phyloP scores from a whole-genome alignment of 768 basidiomycete genomes.

The Trametes sanguinea region DNA sequence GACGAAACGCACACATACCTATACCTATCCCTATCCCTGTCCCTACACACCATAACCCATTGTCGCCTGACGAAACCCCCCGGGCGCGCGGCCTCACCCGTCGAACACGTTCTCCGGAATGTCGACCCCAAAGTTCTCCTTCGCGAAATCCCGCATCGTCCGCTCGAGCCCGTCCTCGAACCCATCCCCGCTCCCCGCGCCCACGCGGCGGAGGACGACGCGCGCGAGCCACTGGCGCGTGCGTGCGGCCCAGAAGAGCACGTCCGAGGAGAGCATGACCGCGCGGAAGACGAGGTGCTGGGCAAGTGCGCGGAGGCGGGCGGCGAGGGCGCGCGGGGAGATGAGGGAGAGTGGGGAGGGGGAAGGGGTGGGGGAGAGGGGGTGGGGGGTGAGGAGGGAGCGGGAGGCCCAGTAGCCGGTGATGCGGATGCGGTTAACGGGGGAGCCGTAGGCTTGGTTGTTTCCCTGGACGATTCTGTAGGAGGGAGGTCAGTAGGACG shows the following conservation, averaged over 20 bases:
- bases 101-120: conserved; percentile 41
- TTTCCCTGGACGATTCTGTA: conserved; percentile 47
- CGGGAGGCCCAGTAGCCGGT: conserved; percentile 81
- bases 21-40: too few species aligned
- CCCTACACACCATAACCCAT: too few species aligned
- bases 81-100: conserved; percentile 15
- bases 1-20: too few species aligned
- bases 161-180: conserved; percentile 86
- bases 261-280: conserved; percentile 69
- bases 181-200: conserved; percentile 39
- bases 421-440: conserved; percentile 89
- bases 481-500: neutral
- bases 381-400: conserved; percentile 51
- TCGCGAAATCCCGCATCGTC: conserved; percentile 74
- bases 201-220: conserved; percentile 37
- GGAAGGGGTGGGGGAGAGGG: conserved; percentile 30
- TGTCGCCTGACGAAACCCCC: too few species aligned
- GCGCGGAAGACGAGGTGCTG: conserved; percentile 62
- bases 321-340: conserved; percentile 29
- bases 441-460: conserved; percentile 82
- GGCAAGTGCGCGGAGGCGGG: conserved; percentile 54
- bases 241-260: conserved; percentile 67
- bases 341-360: too few species aligned
- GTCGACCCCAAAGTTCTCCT: conserved; percentile 77
- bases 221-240: conserved; percentile 47